Evolutionary conservation across 768 basidiomycete species (phyloP).

Genomic region (Xerocomellus dryophilus): DNA sequence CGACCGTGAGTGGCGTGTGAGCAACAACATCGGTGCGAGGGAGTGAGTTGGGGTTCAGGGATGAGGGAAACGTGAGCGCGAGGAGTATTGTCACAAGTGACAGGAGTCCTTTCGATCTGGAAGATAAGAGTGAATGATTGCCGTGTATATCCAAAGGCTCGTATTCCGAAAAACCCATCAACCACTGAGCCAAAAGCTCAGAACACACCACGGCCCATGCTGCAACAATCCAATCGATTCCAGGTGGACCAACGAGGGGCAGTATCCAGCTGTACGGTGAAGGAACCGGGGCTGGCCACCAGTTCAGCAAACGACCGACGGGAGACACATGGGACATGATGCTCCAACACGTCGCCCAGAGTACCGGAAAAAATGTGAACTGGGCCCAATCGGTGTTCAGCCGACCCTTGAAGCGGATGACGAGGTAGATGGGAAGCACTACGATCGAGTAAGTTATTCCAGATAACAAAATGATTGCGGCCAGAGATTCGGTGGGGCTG

Average conservation of each 20-base stretch:
- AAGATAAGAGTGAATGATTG: slow-evolving; percentile 13
- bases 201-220: slow-evolving; percentile 71
- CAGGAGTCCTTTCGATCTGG: slow-evolving; percentile 27
- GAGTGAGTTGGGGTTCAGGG: slow-evolving; percentile 41
- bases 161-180: slow-evolving; percentile 41
- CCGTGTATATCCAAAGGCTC: slow-evolving; percentile 9
- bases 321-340: slow-evolving; percentile 54
- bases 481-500: slow-evolving; percentile 46
- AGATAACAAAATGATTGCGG: slow-evolving; percentile 43
- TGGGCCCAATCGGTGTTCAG: slow-evolving; percentile 39
- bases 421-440: slow-evolving; percentile 38
- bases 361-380: slow-evolving; percentile 58
- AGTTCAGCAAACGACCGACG: slow-evolving; percentile 67
- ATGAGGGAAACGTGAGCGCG: slow-evolving; percentile 55
- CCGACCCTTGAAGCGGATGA: slow-evolving; percentile 35
- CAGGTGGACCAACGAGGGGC: slow-evolving; percentile 53
- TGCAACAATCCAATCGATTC: slow-evolving; percentile 71
- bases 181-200: slow-evolving; percentile 52
- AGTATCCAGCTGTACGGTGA: slow-evolving; percentile 64
- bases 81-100: slow-evolving; percentile 42
- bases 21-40: slow-evolving; percentile 30
- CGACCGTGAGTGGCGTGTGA: slow-evolving; percentile 60
- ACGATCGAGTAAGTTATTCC: slow-evolving; percentile 43
- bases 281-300: slow-evolving; percentile 54
- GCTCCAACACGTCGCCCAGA: slow-evolving; percentile 68